Conservation (phyloP, 140 eudicot species). For the Anethum foeniculum region DNA sequence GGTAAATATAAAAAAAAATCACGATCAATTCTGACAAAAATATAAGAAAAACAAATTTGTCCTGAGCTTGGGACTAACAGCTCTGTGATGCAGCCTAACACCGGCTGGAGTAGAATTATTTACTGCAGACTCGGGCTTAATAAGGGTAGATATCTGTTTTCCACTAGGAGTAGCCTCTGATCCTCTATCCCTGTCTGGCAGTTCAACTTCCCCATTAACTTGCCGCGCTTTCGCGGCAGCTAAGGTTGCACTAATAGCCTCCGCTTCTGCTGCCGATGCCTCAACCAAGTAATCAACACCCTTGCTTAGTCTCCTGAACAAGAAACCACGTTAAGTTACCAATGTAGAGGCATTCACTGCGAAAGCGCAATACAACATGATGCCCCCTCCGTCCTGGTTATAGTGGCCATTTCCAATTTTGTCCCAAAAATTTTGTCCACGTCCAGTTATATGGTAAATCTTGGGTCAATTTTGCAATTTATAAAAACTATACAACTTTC, state of each 20-base stretch:
- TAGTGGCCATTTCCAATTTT: no score
- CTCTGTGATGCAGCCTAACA: slow-evolving; percentile 89
- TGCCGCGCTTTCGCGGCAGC: slow-evolving; percentile 99
- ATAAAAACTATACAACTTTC: no score
- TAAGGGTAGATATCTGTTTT: slow-evolving; percentile 56
- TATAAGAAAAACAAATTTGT: not conserved
- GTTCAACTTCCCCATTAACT: slow-evolving; percentile 79
- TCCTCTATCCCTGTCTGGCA: slow-evolving; percentile 93
- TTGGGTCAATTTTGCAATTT: no score
- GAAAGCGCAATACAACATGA: not conserved
- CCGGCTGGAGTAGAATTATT: slow-evolving; percentile 64
- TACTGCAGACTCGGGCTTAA: slow-evolving; percentile 67
- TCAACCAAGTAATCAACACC: slow-evolving; percentile 96
- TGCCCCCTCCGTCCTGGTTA: no score
- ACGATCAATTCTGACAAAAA: slow-evolving; percentile 5
- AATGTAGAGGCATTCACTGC: not conserved
- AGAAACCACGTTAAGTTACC: slow-evolving; percentile 11
- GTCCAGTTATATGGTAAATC: no score
- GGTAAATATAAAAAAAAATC: slow-evolving; percentile 13
- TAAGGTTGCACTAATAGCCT: slow-evolving; percentile 79
- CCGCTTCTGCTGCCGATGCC: slow-evolving; percentile 99
- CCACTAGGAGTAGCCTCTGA: slow-evolving; percentile 99
- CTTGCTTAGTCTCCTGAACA: slow-evolving; percentile 60
- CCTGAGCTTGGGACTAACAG: slow-evolving; percentile 44
- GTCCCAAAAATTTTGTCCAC: no score